Evolutionary conservation across 768 basidiomycete genomes (phyloP).

Genomic region (Rhodosporidiobolus sp.): DNA sequence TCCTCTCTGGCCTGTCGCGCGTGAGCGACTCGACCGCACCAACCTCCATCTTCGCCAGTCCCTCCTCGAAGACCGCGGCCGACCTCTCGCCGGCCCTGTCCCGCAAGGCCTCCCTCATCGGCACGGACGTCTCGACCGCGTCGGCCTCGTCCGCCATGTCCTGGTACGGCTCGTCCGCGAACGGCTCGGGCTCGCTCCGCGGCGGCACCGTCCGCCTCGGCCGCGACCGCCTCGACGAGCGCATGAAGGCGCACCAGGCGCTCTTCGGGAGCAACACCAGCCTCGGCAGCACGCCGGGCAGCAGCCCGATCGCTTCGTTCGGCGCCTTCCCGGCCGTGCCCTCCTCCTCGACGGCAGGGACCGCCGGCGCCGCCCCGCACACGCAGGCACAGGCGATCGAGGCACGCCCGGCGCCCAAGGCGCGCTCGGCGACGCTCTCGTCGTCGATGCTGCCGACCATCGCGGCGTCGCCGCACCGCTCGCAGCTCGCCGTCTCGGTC

Average conservation of each 20-base stretch:
- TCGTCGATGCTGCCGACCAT: constrained; percentile 33
- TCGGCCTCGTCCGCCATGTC: constrained; percentile 25
- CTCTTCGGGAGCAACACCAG: constrained; percentile 7
- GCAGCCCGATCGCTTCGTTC: constrained; percentile 10
- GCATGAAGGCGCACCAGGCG: constrained; percentile 30
- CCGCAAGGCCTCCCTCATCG: constrained; percentile 34
- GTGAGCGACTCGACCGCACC: not conserved
- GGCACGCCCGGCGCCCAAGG: constrained; percentile 26
- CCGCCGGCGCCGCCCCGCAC: not conserved
- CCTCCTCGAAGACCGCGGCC: too few relatives aligned
- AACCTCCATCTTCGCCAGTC: not conserved
- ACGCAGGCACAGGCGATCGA: constrained; percentile 14
- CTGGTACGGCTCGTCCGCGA: constrained; percentile 31
- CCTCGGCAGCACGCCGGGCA: not conserved
- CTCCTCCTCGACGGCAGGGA: constrained; percentile 7
- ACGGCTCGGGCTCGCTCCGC: constrained; percentile 19
- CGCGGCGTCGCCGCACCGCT: constrained; percentile 11
- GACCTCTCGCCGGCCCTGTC: constrained; percentile 15
- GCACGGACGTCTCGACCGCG: constrained; percentile 20
- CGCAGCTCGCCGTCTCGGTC: constrained; percentile 12
- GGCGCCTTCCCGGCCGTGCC: constrained; percentile 12
- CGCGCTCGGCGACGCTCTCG: constrained; percentile 35
- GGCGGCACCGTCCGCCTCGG: constrained; percentile 17
- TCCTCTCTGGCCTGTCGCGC: constrained; percentile 17
- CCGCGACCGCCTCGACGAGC: constrained; percentile 24